Conservation (phyloP, 176 grass and related monocot species). For the Triticum turgidum region DNA sequence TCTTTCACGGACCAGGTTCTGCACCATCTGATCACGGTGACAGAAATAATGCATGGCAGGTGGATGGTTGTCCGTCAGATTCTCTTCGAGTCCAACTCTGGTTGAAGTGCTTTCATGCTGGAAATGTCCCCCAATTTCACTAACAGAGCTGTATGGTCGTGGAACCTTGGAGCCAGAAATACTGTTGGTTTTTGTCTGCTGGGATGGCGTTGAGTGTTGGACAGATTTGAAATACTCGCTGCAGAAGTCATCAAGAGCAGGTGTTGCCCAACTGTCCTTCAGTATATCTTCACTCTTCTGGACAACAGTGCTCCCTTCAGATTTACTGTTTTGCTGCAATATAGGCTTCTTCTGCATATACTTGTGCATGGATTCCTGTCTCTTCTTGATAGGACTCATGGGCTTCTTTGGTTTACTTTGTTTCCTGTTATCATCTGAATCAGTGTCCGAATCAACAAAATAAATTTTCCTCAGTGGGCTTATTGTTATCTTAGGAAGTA, state of each 20-base stretch:
- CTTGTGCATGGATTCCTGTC: constrained; percentile 19
- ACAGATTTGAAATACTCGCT: constrained; percentile 71
- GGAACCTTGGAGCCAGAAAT: constrained; percentile 35
- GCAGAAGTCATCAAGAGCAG: constrained; percentile 86
- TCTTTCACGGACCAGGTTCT: constrained; percentile 46
- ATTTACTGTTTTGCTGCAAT: constrained; percentile 27
- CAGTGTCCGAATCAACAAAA: constrained; percentile 82
- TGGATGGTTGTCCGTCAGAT: constrained; percentile 36
- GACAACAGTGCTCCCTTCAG: constrained; percentile 11
- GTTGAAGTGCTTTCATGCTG: constrained; percentile 39
- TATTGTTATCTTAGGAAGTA: constrained; percentile 58
- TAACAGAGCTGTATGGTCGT: constrained; percentile 24
- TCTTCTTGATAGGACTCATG: constrained; percentile 25
- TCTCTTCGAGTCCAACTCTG: constrained; percentile 19
- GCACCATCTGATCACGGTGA: constrained; percentile 68
- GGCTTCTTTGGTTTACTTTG: constrained; percentile 32
- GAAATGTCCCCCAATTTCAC: constrained; percentile 42
- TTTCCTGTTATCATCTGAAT: constrained; percentile 56
- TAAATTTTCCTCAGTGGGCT: constrained; percentile 80
- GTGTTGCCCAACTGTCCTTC: constrained; percentile 54
- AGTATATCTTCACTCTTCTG: not conserved
- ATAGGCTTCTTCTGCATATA: constrained; percentile 28
- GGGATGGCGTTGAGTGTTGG: constrained; percentile 34
- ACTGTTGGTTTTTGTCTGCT: constrained; percentile 28
- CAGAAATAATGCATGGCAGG: constrained; percentile 71